Evolutionary conservation across 2,329 filamentous ascomycete genomes (phyloP).

Genomic region (Didymella arachidicola): DNA sequence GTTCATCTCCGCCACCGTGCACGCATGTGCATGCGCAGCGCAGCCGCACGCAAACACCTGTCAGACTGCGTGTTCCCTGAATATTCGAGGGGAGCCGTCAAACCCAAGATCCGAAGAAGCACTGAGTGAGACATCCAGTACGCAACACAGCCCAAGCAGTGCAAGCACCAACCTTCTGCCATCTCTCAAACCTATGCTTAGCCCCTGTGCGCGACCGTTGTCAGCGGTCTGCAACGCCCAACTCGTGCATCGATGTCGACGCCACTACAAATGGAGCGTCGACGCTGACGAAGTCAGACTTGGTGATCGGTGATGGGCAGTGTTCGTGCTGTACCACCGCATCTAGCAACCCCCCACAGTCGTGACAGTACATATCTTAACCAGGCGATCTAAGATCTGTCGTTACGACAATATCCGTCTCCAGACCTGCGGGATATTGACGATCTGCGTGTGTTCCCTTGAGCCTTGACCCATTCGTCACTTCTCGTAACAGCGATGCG

Average conservation of each 20-base stretch:
- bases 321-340: slow-evolving; percentile 6
- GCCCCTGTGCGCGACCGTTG: neutral
- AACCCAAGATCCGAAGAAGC: neutral
- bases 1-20: neutral
- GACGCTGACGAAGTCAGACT: neutral
- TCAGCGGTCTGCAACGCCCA: slow-evolving; percentile 1
- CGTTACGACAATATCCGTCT: slow-evolving; percentile 20
- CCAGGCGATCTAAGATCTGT: slow-evolving; percentile 9
- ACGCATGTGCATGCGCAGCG: neutral
- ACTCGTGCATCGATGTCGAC: neutral
- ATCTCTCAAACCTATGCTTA: neutral
- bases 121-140: neutral
- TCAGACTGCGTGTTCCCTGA: neutral
- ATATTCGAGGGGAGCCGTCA: slow-evolving; percentile 6
- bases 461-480: slow-evolving; percentile 4
- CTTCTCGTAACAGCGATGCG: neutral
- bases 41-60: slow-evolving; percentile 7
- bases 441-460: slow-evolving; percentile 4
- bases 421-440: slow-evolving; percentile 1
- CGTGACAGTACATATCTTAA: neutral
- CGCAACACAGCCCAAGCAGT: neutral
- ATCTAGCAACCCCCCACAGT: neutral
- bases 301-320: neutral
- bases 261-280: neutral
- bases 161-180: neutral